Base-by-base conservation (phyloP, 371 early-diverging fungal species). In the Nematocida major region DNA sequence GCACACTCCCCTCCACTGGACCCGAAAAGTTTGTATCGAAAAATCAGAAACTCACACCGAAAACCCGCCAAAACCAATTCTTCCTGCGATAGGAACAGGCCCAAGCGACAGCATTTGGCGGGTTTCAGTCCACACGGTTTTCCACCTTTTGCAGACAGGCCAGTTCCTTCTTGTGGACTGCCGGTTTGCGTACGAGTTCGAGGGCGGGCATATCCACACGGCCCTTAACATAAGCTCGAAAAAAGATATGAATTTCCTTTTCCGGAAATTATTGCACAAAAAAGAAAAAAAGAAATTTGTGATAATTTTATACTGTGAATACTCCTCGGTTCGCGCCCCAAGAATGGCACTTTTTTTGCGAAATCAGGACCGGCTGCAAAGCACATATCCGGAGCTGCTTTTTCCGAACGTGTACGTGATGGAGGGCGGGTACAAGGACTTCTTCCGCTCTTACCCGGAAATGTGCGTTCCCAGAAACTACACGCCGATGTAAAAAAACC, bases 221-320 rank as follows among this genome's bases (percentile, higher is more conserved):
- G 92, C 93, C 0, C 80, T 85, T 42, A 92, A 91, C 81, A 82
- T 91, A 66, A 86, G 86, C 43, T 87, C 1, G 67, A 82, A 20
- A 83, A 85, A 24, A 84, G 68, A 48, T 1, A 59, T 59, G 20
- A 85, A n/a, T 80, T 89, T 38, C 80, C 68, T 54, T 38, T 59
- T 48, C 20, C 43, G 38, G 87, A 83, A 79, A 84, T 81, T 49
- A 51, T 40, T 54, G 48, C 22, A 28, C 43, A 42, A 48, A 53
- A 22, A 26, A n/a, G n/a, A 63, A 82, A 53, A 54, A 24, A 15
- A 11, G 2, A 20, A 83, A 18, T 80, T 79, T 2, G 86, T 88
- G 9, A 79, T 93, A n/a, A 87, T 93, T 7, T 88, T 93, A 78
- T 91, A 92, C 81, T 93, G 94, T 85, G 94, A 93, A 84, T 93